Percentiles rank a stretch among this genome's conserved stretches.
Conservation (phyloP, 2,329 filamentous ascomycete species). For the Clonostachys chloroleuca region DNA sequence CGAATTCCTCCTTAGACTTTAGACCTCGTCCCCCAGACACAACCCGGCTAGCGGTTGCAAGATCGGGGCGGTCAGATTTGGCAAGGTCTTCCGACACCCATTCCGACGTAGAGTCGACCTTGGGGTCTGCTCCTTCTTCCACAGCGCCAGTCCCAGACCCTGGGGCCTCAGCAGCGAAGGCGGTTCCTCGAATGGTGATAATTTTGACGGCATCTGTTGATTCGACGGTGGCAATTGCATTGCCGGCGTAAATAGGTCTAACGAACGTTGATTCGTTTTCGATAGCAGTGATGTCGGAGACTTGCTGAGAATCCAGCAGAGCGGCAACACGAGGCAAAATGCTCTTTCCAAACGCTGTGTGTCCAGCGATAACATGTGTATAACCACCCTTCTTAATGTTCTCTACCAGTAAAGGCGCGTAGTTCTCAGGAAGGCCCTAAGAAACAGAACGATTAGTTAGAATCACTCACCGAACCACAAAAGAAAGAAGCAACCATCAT, state of each 20-base stretch:
- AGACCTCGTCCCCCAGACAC: slow-evolving; percentile 92
- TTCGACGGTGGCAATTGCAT: slow-evolving; percentile 94
- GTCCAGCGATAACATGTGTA: slow-evolving; percentile 84
- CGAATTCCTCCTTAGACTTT: slow-evolving; percentile 98
- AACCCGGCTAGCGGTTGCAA: slow-evolving; percentile 82
- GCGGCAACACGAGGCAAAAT: slow-evolving; percentile 88
- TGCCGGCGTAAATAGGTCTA: slow-evolving; percentile 94
- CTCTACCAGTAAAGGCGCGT: slow-evolving; percentile 85
- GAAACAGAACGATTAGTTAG: too few species aligned
- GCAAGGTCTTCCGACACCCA: slow-evolving; percentile 94
- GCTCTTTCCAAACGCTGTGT: slow-evolving; percentile 96
- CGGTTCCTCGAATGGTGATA: slow-evolving; percentile 88
- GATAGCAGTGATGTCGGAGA: slow-evolving; percentile 86
- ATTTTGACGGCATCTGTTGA: slow-evolving; percentile 82
- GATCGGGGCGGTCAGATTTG: slow-evolving; percentile 90
- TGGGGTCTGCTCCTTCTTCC: slow-evolving; percentile 81
- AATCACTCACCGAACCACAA: too few species aligned
- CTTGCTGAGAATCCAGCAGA: slow-evolving; percentile 84
- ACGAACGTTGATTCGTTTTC: slow-evolving; percentile 92
- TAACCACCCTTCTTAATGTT: slow-evolving; percentile 96
- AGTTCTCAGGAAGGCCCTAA: slow-evolving; percentile 84
- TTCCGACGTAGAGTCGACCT: slow-evolving; percentile 67
- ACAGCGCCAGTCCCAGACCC: slow-evolving; percentile 72
- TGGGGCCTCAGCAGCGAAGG: slow-evolving; percentile 72
- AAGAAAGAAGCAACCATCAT: too few species aligned